Evolutionary conservation across 164 flowering plant species (phyloP), one percentile per base, ranked within the genome.

Genomic region (Sedum album): DNA sequence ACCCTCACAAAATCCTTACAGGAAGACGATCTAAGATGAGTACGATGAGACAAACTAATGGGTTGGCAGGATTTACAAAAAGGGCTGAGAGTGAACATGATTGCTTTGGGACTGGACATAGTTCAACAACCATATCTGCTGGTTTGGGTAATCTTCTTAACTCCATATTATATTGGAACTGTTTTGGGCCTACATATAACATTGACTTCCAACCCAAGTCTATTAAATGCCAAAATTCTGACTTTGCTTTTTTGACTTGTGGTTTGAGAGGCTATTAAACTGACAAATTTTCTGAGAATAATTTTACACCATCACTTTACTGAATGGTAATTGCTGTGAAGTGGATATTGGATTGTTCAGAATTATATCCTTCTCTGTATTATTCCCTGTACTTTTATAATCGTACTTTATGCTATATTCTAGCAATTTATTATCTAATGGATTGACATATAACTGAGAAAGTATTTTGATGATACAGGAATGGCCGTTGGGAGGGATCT

Each of bases 401-500:
- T 44, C 18, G 17, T 11, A 44, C 18, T 35, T 44, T 44, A 11
- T 44, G 17, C 48, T 44, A 18, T 11, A 44, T 17, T 15, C 4
- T 9, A 4, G 15, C 18, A 10, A 39, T 14, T 39, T 39, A 14
- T 1, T 39, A 8, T 39, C 13, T 39, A 39, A 8, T 10, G 13
- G 60, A 6, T 55, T 25, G 10, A 11, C 31, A 1, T 6, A 26
- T 41, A 68, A 64, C n/a, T 68, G 51, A 44, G n/a, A 44, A 15
- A 44, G 48, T 44, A 44, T 73, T 61, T 38, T 68, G 70, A 41
- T 17, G 70, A 68, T 60, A 71, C 82, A 91, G 98, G 98, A 63
- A 94, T 94, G 98, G 98, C 97, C 21, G 95, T 94, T 28, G 98
- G 96, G 18, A 86, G 98, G 77, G 97, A 94, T 70, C 75, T 89